Conservation (phyloP, 2,329 filamentous ascomycete species). For the Aspergillus luchuensis region DNA sequence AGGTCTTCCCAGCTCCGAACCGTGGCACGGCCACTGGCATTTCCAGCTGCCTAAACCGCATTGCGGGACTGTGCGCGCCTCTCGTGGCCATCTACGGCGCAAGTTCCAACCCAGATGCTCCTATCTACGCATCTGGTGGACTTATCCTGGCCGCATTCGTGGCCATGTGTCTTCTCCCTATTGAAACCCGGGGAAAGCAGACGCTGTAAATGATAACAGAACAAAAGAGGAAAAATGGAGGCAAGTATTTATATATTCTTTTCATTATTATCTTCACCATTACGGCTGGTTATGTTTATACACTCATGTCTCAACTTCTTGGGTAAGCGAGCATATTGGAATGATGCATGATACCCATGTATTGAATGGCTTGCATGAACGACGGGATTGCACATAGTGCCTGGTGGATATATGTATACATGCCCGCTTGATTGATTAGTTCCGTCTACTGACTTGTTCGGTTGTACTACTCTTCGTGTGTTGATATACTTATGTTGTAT, state of each 20-base stretch:
- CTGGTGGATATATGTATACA: neutral
- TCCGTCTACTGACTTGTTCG: neutral
- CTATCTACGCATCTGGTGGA: slow-evolving; percentile 49
- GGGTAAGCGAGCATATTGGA: neutral
- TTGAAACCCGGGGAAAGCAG: slow-evolving; percentile 50
- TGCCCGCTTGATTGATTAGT: neutral
- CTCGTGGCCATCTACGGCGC: slow-evolving; percentile 49
- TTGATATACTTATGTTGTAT: neutral
- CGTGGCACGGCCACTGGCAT: slow-evolving; percentile 58
- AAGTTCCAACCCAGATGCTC: slow-evolving; percentile 41
- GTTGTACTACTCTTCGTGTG: neutral
- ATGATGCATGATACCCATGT: slow-evolving; percentile 6
- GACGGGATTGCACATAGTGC: neutral
- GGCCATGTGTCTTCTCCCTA: slow-evolving; percentile 49
- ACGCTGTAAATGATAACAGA: slow-evolving; percentile 32
- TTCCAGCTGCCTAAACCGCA: slow-evolving; percentile 48
- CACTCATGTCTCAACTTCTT: neutral
- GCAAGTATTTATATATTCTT: neutral
- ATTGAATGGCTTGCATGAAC: neutral
- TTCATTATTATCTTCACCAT: neutral
- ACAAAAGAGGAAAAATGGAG: too few species aligned
- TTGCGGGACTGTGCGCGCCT: slow-evolving; percentile 48
- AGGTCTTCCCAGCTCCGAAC: slow-evolving; percentile 59
- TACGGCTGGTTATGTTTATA: slow-evolving; percentile 1
- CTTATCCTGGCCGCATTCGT: slow-evolving; percentile 49